A percentile compares a stretch with the other conserved stretches of the same genome.
Evolutionary conservation across 2,329 filamentous ascomycete genomes (phyloP).

Genomic region (Myotisia sp.): DNA sequence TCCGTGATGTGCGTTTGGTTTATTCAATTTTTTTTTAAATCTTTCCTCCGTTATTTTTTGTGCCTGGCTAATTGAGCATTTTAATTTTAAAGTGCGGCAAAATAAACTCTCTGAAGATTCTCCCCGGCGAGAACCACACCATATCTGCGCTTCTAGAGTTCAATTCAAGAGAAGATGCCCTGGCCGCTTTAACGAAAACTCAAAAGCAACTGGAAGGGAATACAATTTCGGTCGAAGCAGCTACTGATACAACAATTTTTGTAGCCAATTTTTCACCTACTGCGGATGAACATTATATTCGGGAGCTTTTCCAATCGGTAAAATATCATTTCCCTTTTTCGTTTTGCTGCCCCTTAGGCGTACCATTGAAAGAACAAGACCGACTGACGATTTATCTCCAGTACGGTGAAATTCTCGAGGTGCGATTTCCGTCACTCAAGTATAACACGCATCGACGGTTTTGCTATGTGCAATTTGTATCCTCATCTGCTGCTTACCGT

Average conservation of each 20-base stretch:
- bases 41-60: no score
- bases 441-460: conserved; percentile 80
- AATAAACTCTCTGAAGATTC: conserved; percentile 61
- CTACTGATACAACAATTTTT: conserved; percentile 67
- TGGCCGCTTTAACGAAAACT: conserved; percentile 66
- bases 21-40: background rate
- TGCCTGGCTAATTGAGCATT: conserved; percentile 6
- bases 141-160: conserved; percentile 74
- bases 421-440: conserved; percentile 84
- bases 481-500: conserved; percentile 50
- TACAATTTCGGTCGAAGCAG: conserved; percentile 59
- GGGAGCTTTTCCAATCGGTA: conserved; percentile 43
- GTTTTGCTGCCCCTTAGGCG: background rate
- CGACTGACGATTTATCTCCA: no score
- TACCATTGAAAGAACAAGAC: conserved; percentile 5
- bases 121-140: conserved; percentile 44
- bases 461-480: conserved; percentile 85
- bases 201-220: conserved; percentile 63
- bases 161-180: conserved; percentile 61
- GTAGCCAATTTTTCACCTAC: conserved; percentile 71
- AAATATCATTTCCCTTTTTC: conserved; percentile 12
- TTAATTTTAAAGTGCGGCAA: conserved; percentile 47
- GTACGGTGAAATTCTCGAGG: conserved; percentile 68
- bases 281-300: conserved; percentile 37
- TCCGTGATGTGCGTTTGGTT: conserved; percentile 48